Percentiles rank a stretch among this genome's conserved stretches.
Conservation (phyloP, 2,329 filamentous ascomycete genomes). For the Trichoderma aggressivum region DNA sequence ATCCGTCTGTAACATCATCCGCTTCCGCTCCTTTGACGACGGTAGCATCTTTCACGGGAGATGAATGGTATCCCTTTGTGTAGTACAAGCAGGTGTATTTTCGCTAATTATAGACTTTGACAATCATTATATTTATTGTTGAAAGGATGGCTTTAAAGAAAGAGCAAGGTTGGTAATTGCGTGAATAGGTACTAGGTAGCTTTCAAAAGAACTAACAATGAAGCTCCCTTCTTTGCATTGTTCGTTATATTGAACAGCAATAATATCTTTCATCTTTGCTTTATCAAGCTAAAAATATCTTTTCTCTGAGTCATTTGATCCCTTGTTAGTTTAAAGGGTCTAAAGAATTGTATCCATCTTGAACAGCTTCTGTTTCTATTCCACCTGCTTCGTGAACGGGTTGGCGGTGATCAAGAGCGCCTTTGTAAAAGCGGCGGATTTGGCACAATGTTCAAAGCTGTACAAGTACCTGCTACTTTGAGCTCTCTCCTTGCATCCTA, state of each 20-base stretch:
- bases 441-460: not conserved
- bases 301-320: not conserved
- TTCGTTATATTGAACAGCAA: not conserved
- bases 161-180: not conserved
- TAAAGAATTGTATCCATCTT: not conserved
- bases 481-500: not conserved
- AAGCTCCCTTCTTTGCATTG: not conserved
- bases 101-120: not conserved
- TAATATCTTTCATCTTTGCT: not conserved
- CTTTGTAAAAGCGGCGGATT: not conserved
- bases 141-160: not conserved
- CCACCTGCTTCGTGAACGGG: not conserved
- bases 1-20: not conserved
- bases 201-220: not conserved
- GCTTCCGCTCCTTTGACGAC: not conserved
- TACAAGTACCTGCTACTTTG: not conserved
- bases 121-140: accelerated
- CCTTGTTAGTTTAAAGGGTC: not conserved
- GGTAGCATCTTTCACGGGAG: not conserved
- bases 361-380: not conserved
- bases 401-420: not conserved
- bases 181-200: not conserved
- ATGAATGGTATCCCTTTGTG: not conserved
- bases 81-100: not conserved
- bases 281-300: not conserved